phyloP scores from a whole-genome alignment of 2,329 filamentous ascomycete genomes.

The Fusarium albosuccineum region DNA sequence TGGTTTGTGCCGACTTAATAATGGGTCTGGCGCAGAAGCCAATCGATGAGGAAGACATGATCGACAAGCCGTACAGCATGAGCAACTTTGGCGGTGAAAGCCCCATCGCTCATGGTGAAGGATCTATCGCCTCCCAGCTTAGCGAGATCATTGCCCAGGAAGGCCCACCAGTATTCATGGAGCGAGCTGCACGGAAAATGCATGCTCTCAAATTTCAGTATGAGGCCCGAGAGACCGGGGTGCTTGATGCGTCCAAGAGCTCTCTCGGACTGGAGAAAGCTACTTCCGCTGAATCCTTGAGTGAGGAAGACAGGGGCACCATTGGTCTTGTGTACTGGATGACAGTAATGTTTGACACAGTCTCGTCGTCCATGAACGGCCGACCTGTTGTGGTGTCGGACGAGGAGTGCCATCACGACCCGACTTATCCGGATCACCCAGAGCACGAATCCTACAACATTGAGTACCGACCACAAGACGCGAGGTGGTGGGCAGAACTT shows the following conservation, averaged over 20 bases:
- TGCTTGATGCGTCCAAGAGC: slow-evolving; percentile 44
- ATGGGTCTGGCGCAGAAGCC: slow-evolving; percentile 56
- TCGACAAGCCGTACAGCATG: slow-evolving; percentile 26
- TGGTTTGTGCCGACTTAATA: slow-evolving; percentile 57
- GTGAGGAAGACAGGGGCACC: slow-evolving; percentile 56
- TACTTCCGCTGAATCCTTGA: slow-evolving; percentile 38
- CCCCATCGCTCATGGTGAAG: slow-evolving; percentile 39
- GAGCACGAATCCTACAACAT: slow-evolving; percentile 37
- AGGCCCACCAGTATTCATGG: slow-evolving; percentile 49
- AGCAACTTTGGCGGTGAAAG: slow-evolving; percentile 35
- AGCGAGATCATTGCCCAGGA: slow-evolving; percentile 48
- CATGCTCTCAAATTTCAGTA: slow-evolving; percentile 53
- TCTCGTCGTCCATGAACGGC: slow-evolving; percentile 66
- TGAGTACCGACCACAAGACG: slow-evolving; percentile 41
- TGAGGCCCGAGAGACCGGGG: slow-evolving; percentile 47
- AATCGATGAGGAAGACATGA: slow-evolving; percentile 43
- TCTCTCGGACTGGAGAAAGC: slow-evolving; percentile 43
- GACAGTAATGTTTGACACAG: slow-evolving; percentile 70
- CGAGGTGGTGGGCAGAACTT: slow-evolving; percentile 51
- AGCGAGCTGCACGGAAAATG: slow-evolving; percentile 56
- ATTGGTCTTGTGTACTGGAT: slow-evolving; percentile 71
- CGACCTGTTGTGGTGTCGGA: slow-evolving; percentile 54
- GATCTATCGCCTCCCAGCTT: slow-evolving; percentile 48
- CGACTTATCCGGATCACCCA: slow-evolving; percentile 41
- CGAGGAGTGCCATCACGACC: slow-evolving; percentile 56